Evolutionary conservation across 2,329 filamentous ascomycete species (phyloP).

Genomic region (Annulohypoxylon truncatum): DNA sequence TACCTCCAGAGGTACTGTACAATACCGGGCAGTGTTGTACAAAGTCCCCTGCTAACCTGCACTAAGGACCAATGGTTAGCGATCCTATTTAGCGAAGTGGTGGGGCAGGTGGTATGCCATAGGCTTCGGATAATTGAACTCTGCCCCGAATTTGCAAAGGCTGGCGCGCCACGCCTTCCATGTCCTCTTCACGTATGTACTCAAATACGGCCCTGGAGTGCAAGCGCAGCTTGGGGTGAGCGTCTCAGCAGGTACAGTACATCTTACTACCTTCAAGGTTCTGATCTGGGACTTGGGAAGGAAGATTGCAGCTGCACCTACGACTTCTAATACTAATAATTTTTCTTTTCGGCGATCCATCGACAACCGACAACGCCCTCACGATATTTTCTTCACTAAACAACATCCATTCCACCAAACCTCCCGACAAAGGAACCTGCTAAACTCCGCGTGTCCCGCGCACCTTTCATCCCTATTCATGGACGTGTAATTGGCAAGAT

Average conservation of each 20-base stretch:
- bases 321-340: slow-evolving; percentile 11
- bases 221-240: slow-evolving; percentile 9
- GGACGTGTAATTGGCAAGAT: slow-evolving; percentile 47
- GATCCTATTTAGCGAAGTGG: slow-evolving; percentile 2
- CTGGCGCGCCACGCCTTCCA: slow-evolving; percentile 27
- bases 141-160: slow-evolving; percentile 32
- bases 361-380: slow-evolving; percentile 46
- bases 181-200: slow-evolving; percentile 6
- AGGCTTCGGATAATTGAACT: slow-evolving; percentile 38
- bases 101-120: slow-evolving; percentile 13
- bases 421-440: slow-evolving; percentile 3
- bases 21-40: slow-evolving; percentile 18
- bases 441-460: slow-evolving; percentile 20
- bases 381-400: slow-evolving; percentile 39
- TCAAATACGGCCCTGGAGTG: not conserved
- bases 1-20: slow-evolving; percentile 6
- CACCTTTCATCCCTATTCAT: slow-evolving; percentile 21
- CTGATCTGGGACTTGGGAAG: slow-evolving; percentile 14
- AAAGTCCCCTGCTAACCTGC: slow-evolving; percentile 16
- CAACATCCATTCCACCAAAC: slow-evolving; percentile 21
- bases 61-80: slow-evolving; percentile 21
- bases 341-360: slow-evolving; percentile 45
- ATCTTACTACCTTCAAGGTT: slow-evolving; percentile 6
- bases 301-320: slow-evolving; percentile 28
- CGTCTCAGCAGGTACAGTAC: slow-evolving; percentile 17